phyloP scores from a whole-genome alignment of 2,329 filamentous ascomycete species.

The Scedosporium aurantiacum region DNA sequence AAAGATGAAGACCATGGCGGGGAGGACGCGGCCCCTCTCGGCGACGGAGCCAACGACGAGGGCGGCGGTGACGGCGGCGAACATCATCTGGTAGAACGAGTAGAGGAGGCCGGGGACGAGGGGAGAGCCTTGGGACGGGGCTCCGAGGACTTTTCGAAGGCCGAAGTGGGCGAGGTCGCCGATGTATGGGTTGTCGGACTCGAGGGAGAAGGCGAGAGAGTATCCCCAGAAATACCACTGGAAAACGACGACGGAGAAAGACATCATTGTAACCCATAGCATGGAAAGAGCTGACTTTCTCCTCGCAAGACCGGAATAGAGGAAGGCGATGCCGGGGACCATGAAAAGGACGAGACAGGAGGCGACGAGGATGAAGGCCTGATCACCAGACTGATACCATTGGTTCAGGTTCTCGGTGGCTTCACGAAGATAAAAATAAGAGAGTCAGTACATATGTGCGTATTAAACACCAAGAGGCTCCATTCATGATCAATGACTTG shows the following conservation, averaged over 20 bases:
- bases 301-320: slow-evolving; percentile 94
- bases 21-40: slow-evolving; percentile 84
- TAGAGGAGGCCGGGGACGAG: slow-evolving; percentile 84
- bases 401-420: slow-evolving; percentile 84
- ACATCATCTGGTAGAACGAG: slow-evolving; percentile 98
- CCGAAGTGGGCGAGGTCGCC: slow-evolving; percentile 85
- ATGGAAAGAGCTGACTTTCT: slow-evolving; percentile 94
- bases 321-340: slow-evolving; percentile 91
- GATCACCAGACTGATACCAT: slow-evolving; percentile 86
- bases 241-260: slow-evolving; percentile 81
- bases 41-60: slow-evolving; percentile 88
- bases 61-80: slow-evolving; percentile 71
- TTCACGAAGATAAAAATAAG: slow-evolving; percentile 23
- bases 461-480: too few species aligned
- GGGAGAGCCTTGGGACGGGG: slow-evolving; percentile 78
- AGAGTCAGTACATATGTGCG: slow-evolving; percentile 6
- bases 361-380: slow-evolving; percentile 83
- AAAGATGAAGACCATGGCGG: slow-evolving; percentile 91
- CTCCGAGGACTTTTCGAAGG: slow-evolving; percentile 69
- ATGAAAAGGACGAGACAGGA: slow-evolving; percentile 93
- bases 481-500: too few species aligned
- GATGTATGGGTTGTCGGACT: slow-evolving; percentile 79
- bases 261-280: slow-evolving; percentile 96
- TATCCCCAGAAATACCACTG: slow-evolving; percentile 99
- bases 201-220: slow-evolving; percentile 79